Evolutionary conservation across 257 asterid species (phyloP), one percentile per base, ranked within the genome.

Genomic region (Nicotiana sylvestris): DNA sequence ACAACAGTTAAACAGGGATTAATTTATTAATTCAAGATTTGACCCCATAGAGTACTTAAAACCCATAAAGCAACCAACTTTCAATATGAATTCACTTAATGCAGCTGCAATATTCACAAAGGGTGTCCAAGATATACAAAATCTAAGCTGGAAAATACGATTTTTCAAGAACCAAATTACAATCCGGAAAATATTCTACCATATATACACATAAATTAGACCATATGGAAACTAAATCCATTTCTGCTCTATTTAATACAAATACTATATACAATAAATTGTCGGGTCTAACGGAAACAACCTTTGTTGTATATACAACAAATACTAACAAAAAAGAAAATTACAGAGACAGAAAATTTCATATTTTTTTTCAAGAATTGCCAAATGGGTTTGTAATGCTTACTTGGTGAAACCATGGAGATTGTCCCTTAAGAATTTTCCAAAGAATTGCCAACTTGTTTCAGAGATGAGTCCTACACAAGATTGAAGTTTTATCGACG

Each of bases 331-430:
- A 72, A 72, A 0, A 3, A 25, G 21, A 17, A 72, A 72, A 69
- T 18, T 10, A 35, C 27, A 33, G 13, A 69, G 11, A n/a, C 29
- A 60, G 2, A 21, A 60, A n/a, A 60, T n/a, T 0, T 61, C 29
- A 1, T 12, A 2, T 51, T 49, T 46, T 49, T 51, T 51, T 51
- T 0, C 32, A 27, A 49, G 39, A 74, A 27, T 49, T 46, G 60
- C 2, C 39, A 74, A 25, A 9, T 27, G 80, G 80, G 16, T 27
- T 51, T 49, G 64, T 76, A 51, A 76, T 76, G 37, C 80, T 76
- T 76, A 76, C 80, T 76, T 15, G 80, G 27, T 51, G 64, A 76
- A 76, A 18, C 80, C 80, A 76, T 76, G 62, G 46, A 27, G 43
- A 76, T 35, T 76, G 27, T 74, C 43, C 60, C 62, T 43, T 8